Evolutionary conservation across 73 alveolate genomes (phyloP).

Genomic region (Breviolum minutum): DNA sequence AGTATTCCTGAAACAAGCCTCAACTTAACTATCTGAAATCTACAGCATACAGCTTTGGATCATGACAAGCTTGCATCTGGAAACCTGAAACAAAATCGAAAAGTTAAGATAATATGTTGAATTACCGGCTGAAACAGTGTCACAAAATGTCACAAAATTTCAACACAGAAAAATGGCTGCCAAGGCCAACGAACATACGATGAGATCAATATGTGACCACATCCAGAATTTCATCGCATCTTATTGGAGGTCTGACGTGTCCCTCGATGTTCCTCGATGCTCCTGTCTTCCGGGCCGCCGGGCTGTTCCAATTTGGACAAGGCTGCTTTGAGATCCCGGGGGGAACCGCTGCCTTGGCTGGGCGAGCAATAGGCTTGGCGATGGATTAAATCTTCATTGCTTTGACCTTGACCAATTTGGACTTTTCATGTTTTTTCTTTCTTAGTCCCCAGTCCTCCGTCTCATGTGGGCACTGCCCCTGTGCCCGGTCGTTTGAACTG

Average conservation of each 20-base stretch:
- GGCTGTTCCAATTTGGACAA: conserved; percentile 51
- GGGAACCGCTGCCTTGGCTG: conserved; percentile 48
- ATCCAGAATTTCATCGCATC: background rate
- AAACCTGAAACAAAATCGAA: background rate
- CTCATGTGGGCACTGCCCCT: background rate
- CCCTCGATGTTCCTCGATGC: background rate
- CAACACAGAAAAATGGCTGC: background rate
- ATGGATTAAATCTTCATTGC: background rate
- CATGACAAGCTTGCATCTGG: too few species aligned
- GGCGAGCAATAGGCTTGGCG: background rate
- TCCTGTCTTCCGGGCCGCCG: background rate
- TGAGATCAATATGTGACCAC: background rate
- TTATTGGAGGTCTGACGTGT: background rate
- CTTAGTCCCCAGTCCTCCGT: too few species aligned
- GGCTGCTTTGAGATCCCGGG: conserved; percentile 47
- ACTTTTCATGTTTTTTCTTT: too few species aligned
- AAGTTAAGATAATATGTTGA: background rate
- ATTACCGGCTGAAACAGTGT: too few species aligned
- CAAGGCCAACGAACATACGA: background rate
- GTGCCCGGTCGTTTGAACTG: background rate
- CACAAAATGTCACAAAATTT: background rate
- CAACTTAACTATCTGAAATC: too few species aligned
- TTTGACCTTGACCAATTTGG: background rate
- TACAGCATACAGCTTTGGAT: too few species aligned
- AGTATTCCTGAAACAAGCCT: too few species aligned